phyloP scores from a whole-genome alignment of 2,329 filamentous ascomycete species.

The Cylindrodendrum hubeiense region DNA sequence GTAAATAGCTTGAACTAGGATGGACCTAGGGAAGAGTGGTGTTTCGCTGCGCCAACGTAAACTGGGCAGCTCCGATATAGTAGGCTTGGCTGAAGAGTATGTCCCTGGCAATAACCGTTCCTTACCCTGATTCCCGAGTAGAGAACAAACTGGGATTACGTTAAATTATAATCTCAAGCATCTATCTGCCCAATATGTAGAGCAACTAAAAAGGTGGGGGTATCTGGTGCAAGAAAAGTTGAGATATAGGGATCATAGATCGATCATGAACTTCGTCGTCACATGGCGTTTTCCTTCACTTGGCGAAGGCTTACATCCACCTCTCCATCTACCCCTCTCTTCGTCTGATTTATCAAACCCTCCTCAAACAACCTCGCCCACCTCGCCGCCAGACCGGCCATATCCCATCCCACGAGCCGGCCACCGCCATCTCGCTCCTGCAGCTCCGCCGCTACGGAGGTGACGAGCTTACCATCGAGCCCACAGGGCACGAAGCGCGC shows the following conservation, averaged over 20 bases:
- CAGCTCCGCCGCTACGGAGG: slow-evolving; percentile 74
- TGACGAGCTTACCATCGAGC: slow-evolving; percentile 81
- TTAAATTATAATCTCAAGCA: not conserved
- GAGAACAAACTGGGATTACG: not conserved
- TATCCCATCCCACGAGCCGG: slow-evolving; percentile 40
- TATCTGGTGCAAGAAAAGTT: not conserved
- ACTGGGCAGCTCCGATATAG: no score
- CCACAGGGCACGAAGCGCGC: slow-evolving; percentile 90
- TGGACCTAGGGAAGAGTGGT: no score
- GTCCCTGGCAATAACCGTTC: no score
- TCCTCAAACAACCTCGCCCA: slow-evolving; percentile 53
- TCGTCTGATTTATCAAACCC: slow-evolving; percentile 45
- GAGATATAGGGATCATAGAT: not conserved
- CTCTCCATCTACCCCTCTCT: slow-evolving; percentile 38
- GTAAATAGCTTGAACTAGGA: no score
- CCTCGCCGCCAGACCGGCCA: slow-evolving; percentile 43
- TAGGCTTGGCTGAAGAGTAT: no score
- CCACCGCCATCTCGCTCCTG: slow-evolving; percentile 25
- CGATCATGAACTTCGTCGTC: not conserved
- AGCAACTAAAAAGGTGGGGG: not conserved
- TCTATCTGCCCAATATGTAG: not conserved
- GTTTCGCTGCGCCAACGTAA: no score
- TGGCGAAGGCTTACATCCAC: slow-evolving; percentile 23
- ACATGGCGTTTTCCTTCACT: not conserved
- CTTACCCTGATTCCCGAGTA: not conserved